These are phyloP conservation scores for Cutaneotrichosporon sp. DNA, from an alignment of 1,284 basidiomycete species.

Conservation along the genomic window DNA sequence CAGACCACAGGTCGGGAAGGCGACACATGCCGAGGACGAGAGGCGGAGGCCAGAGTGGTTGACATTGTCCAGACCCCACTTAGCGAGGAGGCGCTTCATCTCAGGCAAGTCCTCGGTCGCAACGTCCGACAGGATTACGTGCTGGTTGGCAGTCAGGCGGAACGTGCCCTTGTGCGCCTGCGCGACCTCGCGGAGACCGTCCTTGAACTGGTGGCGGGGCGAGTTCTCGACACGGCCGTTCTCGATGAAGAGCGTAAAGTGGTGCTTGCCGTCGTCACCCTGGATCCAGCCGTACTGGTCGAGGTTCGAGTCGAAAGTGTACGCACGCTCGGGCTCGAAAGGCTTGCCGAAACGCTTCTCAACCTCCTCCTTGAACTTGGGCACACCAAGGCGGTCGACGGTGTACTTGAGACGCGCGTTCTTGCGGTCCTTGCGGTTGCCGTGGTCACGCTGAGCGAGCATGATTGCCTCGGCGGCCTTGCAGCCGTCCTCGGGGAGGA, in stretches of 20 bases:
- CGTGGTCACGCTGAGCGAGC: constrained; percentile 91
- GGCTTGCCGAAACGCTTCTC: constrained; percentile 83
- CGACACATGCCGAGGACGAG: constrained; percentile 89
- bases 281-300: constrained; percentile 93
- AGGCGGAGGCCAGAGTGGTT: constrained; percentile 76
- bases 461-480: constrained; percentile 89
- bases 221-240: constrained; percentile 96
- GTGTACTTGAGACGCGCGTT: constrained; percentile 97
- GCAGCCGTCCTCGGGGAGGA: constrained; percentile 80
- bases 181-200: constrained; percentile 86
- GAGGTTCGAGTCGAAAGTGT: constrained; percentile 82
- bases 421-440: constrained; percentile 77
- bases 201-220: constrained; percentile 86
- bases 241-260: constrained; percentile 94
- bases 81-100: constrained; percentile 75
- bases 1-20: constrained; percentile 94
- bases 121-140: constrained; percentile 85
- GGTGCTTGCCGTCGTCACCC: constrained; percentile 83
- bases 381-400: constrained; percentile 88
- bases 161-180: constrained; percentile 91
- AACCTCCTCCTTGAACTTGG: constrained; percentile 82
- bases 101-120: constrained; percentile 66
- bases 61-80: constrained; percentile 91
- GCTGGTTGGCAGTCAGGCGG: constrained; percentile 93
- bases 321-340: constrained; percentile 71